Base-by-base conservation (phyloP, 768 basidiomycete genomes). In the Leccinellum albellum region DNA sequence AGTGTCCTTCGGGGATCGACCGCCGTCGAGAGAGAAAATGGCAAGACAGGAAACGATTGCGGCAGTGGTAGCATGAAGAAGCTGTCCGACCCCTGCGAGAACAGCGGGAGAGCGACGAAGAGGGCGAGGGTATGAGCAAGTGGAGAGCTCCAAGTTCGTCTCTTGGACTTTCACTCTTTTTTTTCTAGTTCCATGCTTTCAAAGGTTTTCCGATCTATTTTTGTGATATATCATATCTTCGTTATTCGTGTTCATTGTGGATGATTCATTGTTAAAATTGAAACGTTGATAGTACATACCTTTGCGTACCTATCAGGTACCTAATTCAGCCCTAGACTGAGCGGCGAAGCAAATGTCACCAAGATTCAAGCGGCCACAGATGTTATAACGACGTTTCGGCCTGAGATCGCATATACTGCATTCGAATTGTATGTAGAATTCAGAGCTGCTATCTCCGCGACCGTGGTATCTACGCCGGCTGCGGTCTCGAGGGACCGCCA, bases 1-100 rank as follows among this genome's bases (percentile, higher is more conserved):
- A 73, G 71, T 33, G 71, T 71, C 17, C 60, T 73, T n/a, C 59
- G 53, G 35, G 53, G 45, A 28, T 6, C 20, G 21, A 26, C 14
- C 35, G 60, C 46, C 32, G 50, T 5, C 10, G 48, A 51, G 21
- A 46, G 24, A 23, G 61, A 53, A 49, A 26, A 35, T 20, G 32
- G 26, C 23, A 65, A 51, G 45, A 28, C 3, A 17, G 44, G 13
- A 4, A 31, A 37, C n/a, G 10, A n/a, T n/a, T 40, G 13, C 6
- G 35, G 55, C 6, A 21, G 51, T 10, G 33, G 20, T 4, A 49
- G 24, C 14, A 42, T 51, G 17, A 59, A 61, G 58, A 50, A 77
- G 75, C 53, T 80, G 78, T 63, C 77, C 81, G 45, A 88, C 85
- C 62, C 86, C 90, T 74, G 88, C 85, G 51, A 88, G 94, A 86